Conservation (phyloP, 768 basidiomycete species). For the Ramaria rubella region DNA sequence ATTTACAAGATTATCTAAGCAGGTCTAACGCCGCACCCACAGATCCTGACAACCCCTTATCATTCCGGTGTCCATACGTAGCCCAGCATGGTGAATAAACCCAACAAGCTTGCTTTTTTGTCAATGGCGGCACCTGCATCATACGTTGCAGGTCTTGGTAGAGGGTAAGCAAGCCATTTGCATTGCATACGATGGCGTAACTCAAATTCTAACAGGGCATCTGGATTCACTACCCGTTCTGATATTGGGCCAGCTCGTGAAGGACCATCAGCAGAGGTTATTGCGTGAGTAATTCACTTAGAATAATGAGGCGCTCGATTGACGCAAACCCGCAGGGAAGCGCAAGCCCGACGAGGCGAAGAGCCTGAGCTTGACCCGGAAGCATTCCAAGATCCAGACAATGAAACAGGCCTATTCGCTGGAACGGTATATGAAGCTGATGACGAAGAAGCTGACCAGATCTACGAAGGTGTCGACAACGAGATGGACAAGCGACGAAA, state of each 20-base stretch:
- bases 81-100: conserved; percentile 39
- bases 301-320: neutral
- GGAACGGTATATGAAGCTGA: conserved; percentile 95
- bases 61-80: too few species aligned
- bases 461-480: conserved; percentile 87
- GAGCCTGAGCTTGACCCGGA: conserved; percentile 85
- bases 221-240: conserved; percentile 94
- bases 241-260: conserved; percentile 99
- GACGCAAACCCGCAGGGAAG: conserved; percentile 52
- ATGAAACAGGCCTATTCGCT: conserved; percentile 92
- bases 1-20: too few species aligned
- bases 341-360: conserved; percentile 80
- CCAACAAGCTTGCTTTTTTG: conserved; percentile 80
- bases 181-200: neutral
- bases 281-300: conserved; percentile 54
- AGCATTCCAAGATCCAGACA: conserved; percentile 94
- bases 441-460: conserved; percentile 94
- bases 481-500: conserved; percentile 85
- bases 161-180: conserved; percentile 66
- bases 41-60: too few species aligned
- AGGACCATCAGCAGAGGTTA: conserved; percentile 84
- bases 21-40: neutral
- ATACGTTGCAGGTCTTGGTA: conserved; percentile 97
- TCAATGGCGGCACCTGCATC: conserved; percentile 93
- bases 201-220: conserved; percentile 51